Evolutionary conservation across 148 eudicot species (phyloP), one percentile per base, ranked within the genome.

Genomic region (Simmondsia chinensis): DNA sequence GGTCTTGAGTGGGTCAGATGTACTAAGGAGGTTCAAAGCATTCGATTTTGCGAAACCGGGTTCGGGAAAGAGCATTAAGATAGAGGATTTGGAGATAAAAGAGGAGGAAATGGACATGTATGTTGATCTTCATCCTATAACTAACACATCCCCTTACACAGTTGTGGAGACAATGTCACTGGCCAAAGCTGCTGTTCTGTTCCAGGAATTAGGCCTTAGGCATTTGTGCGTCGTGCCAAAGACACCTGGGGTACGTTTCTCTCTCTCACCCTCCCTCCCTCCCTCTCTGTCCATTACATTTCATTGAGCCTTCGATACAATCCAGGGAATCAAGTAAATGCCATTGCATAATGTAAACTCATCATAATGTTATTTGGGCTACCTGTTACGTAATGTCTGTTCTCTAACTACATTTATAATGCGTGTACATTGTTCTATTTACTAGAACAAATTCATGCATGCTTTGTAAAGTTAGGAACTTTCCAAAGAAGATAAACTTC

Each of bases 21-120:
- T 69, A 16, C 50, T 74, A 27, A 49, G 29, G 20, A 62, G 48
- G 17, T 80, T 71, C 48, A 42, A 55, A 2, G 74, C 84, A 5
- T 68, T 59, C 52, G 94, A 83, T 43, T 83, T 83, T 56, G 87
- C 94, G 2, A 83, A 83, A 54, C 64, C 84, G 0, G 94, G 94
- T 20, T 69, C 75, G 0, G 94, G 94, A 1, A 80, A 73, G 52
- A 87, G 87, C 36, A 64, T 62, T 13, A 76, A 83, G 41, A 17
- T 83, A 2, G 74, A 80, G 31, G 87, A 80, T 64, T 20, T 83
- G 48, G 60, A 47, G 2, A 35, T 83, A 7, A 40, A 33, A 2
- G 64, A 60, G 13, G 94, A 79, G 21, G 94, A 83, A 20, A 63
- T 83, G 84, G 77, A 80, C 28, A 79, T 83, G 94, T 79, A 53